phyloP scores from a whole-genome alignment of 768 basidiomycete species.

The Mycena venus region DNA sequence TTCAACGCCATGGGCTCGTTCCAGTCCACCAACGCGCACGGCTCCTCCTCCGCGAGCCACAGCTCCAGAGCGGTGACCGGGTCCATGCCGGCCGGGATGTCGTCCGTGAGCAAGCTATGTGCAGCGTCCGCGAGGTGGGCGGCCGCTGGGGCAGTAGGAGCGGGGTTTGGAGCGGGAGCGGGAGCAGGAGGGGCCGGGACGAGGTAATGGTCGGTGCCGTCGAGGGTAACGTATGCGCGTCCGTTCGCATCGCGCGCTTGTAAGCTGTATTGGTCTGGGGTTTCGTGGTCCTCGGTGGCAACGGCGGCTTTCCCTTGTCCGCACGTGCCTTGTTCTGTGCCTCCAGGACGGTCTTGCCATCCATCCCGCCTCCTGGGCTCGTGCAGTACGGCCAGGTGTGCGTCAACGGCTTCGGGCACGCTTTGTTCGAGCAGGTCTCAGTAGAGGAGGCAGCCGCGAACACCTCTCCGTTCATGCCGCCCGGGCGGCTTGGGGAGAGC shows the following conservation, averaged over 20 bases:
- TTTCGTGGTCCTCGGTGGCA: background rate
- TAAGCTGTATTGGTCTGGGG: background rate
- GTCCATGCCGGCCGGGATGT: background rate
- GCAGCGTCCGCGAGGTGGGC: background rate
- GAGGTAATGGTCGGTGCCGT: no score
- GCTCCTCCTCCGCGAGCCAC: background rate
- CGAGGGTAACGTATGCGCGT: no score
- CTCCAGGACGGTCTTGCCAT: background rate
- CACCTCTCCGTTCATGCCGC: background rate
- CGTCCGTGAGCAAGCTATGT: background rate
- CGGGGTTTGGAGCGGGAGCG: background rate
- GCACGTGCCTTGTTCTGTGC: no score
- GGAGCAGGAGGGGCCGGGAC: background rate
- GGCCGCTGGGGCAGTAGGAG: background rate
- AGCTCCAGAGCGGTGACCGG: background rate
- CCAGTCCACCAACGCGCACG: background rate
- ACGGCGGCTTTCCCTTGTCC: background rate
- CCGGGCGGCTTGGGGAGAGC: background rate
- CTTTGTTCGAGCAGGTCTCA: background rate
- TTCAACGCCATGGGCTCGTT: background rate
- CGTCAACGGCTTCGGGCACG: background rate
- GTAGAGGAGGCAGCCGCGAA: no score
- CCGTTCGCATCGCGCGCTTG: no score
- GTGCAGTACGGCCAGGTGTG: slow-evolving; percentile 15
- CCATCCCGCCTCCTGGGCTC: slow-evolving; percentile 3